A percentile compares a stretch with the other conserved stretches of the same genome.
Evolutionary conservation across 2,329 filamentous ascomycete genomes (phyloP).

Genomic region (Fusarium beomiforme): DNA sequence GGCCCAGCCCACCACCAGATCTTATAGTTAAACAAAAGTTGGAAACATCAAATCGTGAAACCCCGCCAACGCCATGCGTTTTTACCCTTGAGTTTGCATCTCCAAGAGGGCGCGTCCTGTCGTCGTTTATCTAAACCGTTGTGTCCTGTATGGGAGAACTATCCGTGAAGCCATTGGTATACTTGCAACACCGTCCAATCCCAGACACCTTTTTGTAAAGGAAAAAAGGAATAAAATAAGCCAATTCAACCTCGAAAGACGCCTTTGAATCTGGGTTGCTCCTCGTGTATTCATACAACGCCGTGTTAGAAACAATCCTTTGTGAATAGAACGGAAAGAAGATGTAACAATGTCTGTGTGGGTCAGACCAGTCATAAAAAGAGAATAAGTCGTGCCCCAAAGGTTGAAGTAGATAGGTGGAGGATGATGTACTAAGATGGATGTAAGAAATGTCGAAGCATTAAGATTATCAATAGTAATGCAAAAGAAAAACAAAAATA

Average conservation of each 20-base stretch:
- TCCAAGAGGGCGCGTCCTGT: conserved; percentile 21
- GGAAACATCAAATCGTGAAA: conserved; percentile 31
- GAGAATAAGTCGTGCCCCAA: conserved; percentile 1
- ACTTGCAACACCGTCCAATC: conserved; percentile 36
- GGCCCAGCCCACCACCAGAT: not conserved
- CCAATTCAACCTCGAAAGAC: conserved; percentile 8
- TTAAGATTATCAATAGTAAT: conserved; percentile 41
- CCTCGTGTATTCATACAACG: conserved; percentile 38
- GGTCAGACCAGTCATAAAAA: conserved; percentile 4
- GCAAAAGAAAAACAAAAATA: not conserved
- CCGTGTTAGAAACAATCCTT: conserved; percentile 24
- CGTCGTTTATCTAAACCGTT: conserved; percentile 41
- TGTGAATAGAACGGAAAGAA: not conserved
- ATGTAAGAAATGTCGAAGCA: conserved; percentile 10
- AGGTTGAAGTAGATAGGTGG: conserved; percentile 4
- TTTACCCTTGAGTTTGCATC: conserved; percentile 25
- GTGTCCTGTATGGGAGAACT: conserved; percentile 18
- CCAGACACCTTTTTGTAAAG: conserved; percentile 15
- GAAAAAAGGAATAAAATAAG: conserved; percentile 6
- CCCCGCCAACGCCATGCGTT: conserved; percentile 39
- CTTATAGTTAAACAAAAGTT: conserved; percentile 23
- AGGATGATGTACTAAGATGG: not conserved
- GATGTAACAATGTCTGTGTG: conserved; percentile 8
- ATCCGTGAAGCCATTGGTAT: conserved; percentile 40
- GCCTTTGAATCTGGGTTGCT: conserved; percentile 26